Base-by-base conservation (phyloP, 805 yeast genomes). In the Nakazawaea ishiwadae region DNA sequence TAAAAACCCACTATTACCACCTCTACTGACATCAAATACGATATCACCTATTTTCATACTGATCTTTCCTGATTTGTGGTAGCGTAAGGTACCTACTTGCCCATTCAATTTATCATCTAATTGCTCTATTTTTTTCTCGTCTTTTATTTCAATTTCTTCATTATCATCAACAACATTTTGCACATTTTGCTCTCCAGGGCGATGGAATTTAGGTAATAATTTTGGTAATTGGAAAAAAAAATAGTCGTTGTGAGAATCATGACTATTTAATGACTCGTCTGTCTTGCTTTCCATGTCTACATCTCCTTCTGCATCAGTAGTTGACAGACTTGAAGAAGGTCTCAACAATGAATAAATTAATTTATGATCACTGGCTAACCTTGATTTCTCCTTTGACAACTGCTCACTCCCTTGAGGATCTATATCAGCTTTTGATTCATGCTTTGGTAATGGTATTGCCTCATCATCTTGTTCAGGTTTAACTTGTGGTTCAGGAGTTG, bases 31-130 rank as follows among this genome's bases (percentile, higher is more conserved):
- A 43, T 83, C 87, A 71, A 81, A 73, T 3, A 75, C 68, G 6
- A 77, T 74, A 39, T 78, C 75, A 11, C 96, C 96, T 29, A 91
- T 64, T 45, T 77, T 73, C 59, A 90, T 73, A 3, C 95, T 71
- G 16, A 88, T 59, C 55, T 76, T 85, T 3, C 98, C 98, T 1
- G 96, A 86, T 53, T 81, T 76, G 58, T 90, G 96, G 35, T 81
- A 68, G 42, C 91, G 75, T 26, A 91, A 54, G 8, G 74, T 69
- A 5, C 97, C 97, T 29, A 88, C 69, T 41, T 68, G 68, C 1
- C 96, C 96, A 30, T 63, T 60, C 30, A 34, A 26, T 31, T 19
- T 18, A 24, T 40, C 38, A 6, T 27, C 27, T 4, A 18, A 16
- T 9, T 39, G 40, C 15, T 40, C 41, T 31, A 14, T 28, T 37